Conservation (phyloP, 2,329 filamentous ascomycete genomes). For the Aureobasidium zeae region DNA sequence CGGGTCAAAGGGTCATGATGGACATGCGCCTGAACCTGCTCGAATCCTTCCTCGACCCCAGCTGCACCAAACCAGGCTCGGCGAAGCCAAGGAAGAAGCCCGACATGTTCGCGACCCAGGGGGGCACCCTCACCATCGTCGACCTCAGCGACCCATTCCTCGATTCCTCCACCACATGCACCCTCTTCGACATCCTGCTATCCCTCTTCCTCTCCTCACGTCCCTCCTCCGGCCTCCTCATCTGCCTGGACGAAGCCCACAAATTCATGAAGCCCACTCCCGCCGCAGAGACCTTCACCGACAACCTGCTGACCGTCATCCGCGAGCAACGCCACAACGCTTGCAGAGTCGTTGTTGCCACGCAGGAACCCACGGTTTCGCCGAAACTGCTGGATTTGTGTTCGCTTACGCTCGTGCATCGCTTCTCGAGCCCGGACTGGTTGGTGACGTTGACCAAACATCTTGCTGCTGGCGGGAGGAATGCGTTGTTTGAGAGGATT, state of each 20-base stretch:
- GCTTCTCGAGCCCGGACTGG: slow-evolving; percentile 61
- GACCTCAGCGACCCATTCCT: slow-evolving; percentile 67
- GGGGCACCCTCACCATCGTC: slow-evolving; percentile 53
- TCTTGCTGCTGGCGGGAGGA: slow-evolving; percentile 37
- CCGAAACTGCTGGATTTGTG: slow-evolving; percentile 61
- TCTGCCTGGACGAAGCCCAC: slow-evolving; percentile 70
- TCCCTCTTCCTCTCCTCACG: slow-evolving; percentile 52
- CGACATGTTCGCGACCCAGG: slow-evolving; percentile 25
- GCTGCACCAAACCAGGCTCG: slow-evolving; percentile 2
- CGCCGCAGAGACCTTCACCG: slow-evolving; percentile 51
- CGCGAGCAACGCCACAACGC: slow-evolving; percentile 63
- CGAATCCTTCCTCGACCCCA: slow-evolving; percentile 51
- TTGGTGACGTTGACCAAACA: slow-evolving; percentile 37
- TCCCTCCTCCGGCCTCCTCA: slow-evolving; percentile 42
- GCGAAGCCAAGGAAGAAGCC: slow-evolving; percentile 11
- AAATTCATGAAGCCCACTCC: slow-evolving; percentile 57
- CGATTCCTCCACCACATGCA: slow-evolving; percentile 56
- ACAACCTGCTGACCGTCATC: slow-evolving; percentile 53
- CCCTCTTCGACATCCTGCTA: slow-evolving; percentile 63
- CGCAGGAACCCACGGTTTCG: slow-evolving; percentile 67
- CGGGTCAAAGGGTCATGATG: slow-evolving; percentile 48
- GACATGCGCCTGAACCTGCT: slow-evolving; percentile 52
- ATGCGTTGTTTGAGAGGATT: slow-evolving; percentile 25
- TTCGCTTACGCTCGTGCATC: slow-evolving; percentile 61
- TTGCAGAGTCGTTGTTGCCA: slow-evolving; percentile 60